Base-by-base conservation (phyloP, 495 filamentous ascomycete genomes). In the Podospora didyma region DNA sequence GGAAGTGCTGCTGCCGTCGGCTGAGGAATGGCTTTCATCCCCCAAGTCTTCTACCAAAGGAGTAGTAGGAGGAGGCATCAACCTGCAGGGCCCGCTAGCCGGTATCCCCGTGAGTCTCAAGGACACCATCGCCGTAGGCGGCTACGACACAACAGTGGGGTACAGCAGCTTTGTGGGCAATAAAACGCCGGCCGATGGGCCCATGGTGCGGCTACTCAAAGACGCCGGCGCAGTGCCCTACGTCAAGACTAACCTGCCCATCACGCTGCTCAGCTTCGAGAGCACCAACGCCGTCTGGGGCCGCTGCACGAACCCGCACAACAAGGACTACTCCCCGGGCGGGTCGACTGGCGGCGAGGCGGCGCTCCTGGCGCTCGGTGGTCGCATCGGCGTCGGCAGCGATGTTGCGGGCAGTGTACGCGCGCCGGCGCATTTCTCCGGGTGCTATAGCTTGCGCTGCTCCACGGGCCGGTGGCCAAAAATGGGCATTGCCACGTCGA, bases 401-500 rank as follows among this genome's bases (percentile, higher is more conserved):
- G 94, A 97, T 67, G 93, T 97, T 10, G 93, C 94, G 41, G 94
- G 94, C 11, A 93, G 88, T 10, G 94, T 98, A 2, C 81, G 94
- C 24, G 87, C 81, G 16, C 94, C 94, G 2, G 93, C 94, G 3
- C 92, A 96, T 49, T 97, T 89, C 76, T 86, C 85, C 28, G 94
- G 94, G 2, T 91, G 96, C 66, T 97, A 96, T 69, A 86, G 86
- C 2, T 70, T 98, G 20, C 83, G 92, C 45, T 98, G 94, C 70
- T 91, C 87, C n/a, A 96, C 89, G n/a, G 92, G 94, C 17, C 79
- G 94, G 23, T 98, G 94, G 90, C 92, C 91, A 4, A 95, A 95
- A 66, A 78, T 77, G 39, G 94, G 93, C 6, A 87, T 90, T 58
- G 76, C 79, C 37, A 96, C 94, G 2, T 92, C 88, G 60, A 97